Base-by-base conservation (phyloP, 257 asterid species). In the Ocimum tenuiflorum region DNA sequence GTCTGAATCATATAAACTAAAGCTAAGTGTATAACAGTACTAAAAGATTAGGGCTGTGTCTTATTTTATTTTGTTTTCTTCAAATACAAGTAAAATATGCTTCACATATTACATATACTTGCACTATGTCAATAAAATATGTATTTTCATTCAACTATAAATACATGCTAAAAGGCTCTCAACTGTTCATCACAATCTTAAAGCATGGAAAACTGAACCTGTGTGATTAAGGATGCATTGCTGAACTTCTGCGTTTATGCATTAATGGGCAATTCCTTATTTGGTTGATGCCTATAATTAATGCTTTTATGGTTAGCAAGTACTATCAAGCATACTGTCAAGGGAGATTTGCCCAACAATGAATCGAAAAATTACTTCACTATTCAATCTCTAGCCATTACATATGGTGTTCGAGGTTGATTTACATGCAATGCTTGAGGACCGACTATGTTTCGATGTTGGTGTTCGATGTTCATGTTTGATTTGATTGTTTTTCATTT, bases 271-370 rank as follows among this genome's bases (percentile, higher is more conserved):
- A n/a, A n/a, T n/a, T n/a, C n/a, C n/a, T n/a, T n/a, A n/a, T n/a
- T n/a, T n/a, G n/a, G n/a, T n/a, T n/a, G n/a, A n/a, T n/a, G n/a
- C n/a, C n/a, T n/a, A n/a, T n/a, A n/a, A 39, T 54, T 27, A 24
- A 39, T 59, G 33, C 42, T 55, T 17, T 36, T 18, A 54, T 47
- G 27, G 22, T 35, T 33, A 35, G 41, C 41, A 35, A 38, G 6
- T 22, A 18, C 64, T 65, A 24, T 63, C 51, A 50, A 19, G 65
- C 59, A 60, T 64, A 73, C 87, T 79, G 87, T 84, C 87, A 76
- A 82, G 68, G 87, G 80, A 76, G 87, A 76, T 81, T 81, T 81
- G 83, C 83, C 86, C 84, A 75, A 82, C 82, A 56, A 82, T 79
- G 54, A 72, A 64, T 23, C 80, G 74, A 27, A 59, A 29, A 20